Evolutionary conservation across 176 grass and related monocot species (phyloP).

Genomic region (Saccharum spontaneum): DNA sequence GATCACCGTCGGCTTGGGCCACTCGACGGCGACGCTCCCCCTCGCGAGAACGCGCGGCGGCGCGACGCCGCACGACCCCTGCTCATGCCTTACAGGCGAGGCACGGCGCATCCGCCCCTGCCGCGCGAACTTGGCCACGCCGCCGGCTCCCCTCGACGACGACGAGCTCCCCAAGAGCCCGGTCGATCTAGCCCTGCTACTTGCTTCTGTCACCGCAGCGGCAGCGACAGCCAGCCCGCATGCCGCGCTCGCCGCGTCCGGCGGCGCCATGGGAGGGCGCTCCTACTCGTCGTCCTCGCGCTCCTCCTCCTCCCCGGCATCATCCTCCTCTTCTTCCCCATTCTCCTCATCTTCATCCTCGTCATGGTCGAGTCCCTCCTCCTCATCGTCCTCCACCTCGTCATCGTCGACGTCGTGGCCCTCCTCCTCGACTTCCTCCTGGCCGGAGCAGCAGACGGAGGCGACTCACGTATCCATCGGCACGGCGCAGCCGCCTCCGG

Average conservation of each 20-base stretch:
- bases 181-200: slow-evolving; percentile 8
- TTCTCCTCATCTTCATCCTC: neutral
- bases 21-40: neutral
- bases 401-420: neutral
- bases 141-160: neutral
- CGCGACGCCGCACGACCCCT: neutral
- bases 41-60: neutral
- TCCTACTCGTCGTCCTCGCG: slow-evolving; percentile 1
- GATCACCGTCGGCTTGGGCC: neutral
- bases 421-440: slow-evolving; percentile 1
- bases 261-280: slow-evolving; percentile 41
- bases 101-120: neutral
- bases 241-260: slow-evolving; percentile 30
- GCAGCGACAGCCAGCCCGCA: slow-evolving; percentile 17
- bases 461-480: slow-evolving; percentile 23
- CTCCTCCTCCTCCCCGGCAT: neutral
- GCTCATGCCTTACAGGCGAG: neutral
- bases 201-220: neutral
- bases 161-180: neutral
- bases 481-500: neutral
- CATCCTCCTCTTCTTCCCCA: neutral
- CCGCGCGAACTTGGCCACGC: neutral
- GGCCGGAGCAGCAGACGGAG: neutral
- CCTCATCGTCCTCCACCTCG: neutral
- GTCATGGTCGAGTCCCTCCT: slow-evolving; percentile 1